Evolutionary conservation across 1,284 basidiomycete genomes (phyloP).

Genomic region (Ganoderma meredithae): DNA sequence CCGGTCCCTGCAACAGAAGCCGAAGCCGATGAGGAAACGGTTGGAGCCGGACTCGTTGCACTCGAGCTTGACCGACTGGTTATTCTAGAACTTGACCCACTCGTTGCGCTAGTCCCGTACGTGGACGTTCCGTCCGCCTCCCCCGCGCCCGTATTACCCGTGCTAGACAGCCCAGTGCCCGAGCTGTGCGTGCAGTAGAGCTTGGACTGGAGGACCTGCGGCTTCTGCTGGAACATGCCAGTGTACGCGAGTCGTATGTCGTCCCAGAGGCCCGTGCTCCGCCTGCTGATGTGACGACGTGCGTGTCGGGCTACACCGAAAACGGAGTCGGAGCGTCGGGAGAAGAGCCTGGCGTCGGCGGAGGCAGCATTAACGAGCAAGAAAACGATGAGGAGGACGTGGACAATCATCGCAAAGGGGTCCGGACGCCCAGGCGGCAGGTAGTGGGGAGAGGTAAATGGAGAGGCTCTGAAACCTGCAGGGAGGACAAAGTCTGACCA

Average conservation of each 20-base stretch:
- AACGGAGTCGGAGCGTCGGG: constrained; percentile 45
- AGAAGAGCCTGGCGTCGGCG: constrained; percentile 46
- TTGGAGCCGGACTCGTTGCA: constrained; percentile 7
- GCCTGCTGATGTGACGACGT: constrained; percentile 49
- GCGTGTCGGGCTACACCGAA: constrained; percentile 37
- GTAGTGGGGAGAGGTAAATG: constrained; percentile 18
- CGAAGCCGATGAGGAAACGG: constrained; percentile 12
- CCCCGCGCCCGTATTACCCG: constrained; percentile 11
- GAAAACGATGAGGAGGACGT: constrained; percentile 40
- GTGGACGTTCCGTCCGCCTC: not conserved
- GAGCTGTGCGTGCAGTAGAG: constrained; percentile 39
- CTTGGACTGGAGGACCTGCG: constrained; percentile 25
- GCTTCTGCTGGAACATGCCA: constrained; percentile 42
- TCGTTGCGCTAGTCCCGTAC: not conserved
- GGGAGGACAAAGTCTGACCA: constrained; percentile 11
- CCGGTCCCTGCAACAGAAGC: constrained; percentile 16
- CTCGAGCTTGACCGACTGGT: constrained; percentile 29
- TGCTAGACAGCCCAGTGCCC: constrained; percentile 19
- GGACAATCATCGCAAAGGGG: constrained; percentile 31
- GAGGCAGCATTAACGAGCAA: constrained; percentile 45
- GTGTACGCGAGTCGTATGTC: constrained; percentile 71
- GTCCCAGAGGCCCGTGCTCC: constrained; percentile 62
- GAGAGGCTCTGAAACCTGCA: constrained; percentile 14
- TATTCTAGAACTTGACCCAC: constrained; percentile 7
- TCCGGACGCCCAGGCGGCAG: constrained; percentile 19